These are phyloP conservation scores for Knoxia roxburghii DNA, from an alignment of 257 asterid species.

Conservation along the genomic window DNA sequence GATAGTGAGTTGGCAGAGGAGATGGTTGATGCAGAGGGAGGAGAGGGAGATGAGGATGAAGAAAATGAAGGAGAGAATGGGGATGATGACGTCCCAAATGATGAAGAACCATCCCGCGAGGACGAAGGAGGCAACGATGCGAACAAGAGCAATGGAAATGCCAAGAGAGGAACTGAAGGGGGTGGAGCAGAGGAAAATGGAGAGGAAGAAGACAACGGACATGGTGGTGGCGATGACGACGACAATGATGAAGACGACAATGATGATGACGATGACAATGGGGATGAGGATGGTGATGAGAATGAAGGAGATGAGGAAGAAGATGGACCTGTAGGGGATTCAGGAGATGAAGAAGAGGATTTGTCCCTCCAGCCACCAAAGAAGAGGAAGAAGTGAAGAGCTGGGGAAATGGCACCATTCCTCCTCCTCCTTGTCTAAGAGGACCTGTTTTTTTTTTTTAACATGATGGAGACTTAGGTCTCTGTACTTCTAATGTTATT, in stretches of 20 bases:
- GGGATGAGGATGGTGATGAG: too few relatives aligned
- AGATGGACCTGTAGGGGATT: slow-evolving; percentile 29
- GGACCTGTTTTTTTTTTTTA: not conserved
- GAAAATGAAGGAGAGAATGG: slow-evolving; percentile 17
- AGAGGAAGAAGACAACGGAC: slow-evolving; percentile 29
- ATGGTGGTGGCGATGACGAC: slow-evolving; percentile 15
- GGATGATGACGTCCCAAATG: slow-evolving; percentile 27
- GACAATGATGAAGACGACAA: slow-evolving; percentile 23
- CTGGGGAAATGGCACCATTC: not conserved
- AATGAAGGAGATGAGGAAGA: slow-evolving; percentile 36
- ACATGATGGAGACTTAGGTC: slow-evolving; percentile 11
- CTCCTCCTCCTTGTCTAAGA: not conserved
- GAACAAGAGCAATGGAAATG: slow-evolving; percentile 33
- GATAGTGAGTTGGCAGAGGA: slow-evolving; percentile 17
- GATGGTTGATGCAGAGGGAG: slow-evolving; percentile 40
- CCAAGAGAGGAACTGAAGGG: slow-evolving; percentile 30
- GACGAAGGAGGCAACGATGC: slow-evolving; percentile 37
- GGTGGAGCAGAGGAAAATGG: slow-evolving; percentile 27
- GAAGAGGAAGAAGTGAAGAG: slow-evolving; percentile 74
- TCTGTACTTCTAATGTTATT: slow-evolving; percentile 18
- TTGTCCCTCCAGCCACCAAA: slow-evolving; percentile 72
- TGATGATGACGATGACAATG: slow-evolving; percentile 14
- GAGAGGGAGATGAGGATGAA: slow-evolving; percentile 33
- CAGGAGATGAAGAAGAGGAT: slow-evolving; percentile 47
- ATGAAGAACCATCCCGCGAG: slow-evolving; percentile 34